Percentiles rank a stretch among this genome's conserved stretches.
phyloP scores from a whole-genome alignment of 176 grass and related monocot genomes.

The Carex parvula region DNA sequence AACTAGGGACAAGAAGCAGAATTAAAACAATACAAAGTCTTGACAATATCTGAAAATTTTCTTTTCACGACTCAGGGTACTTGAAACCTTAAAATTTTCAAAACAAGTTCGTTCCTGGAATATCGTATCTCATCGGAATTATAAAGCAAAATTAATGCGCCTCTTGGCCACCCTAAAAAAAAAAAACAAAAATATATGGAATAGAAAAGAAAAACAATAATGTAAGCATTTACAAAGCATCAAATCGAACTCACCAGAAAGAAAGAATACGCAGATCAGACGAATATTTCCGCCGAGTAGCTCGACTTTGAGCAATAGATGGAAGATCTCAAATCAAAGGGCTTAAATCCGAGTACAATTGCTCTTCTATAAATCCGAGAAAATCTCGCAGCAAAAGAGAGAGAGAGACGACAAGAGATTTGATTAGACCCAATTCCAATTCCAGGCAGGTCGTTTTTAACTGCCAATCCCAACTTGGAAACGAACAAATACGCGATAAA shows the following conservation, averaged over 20 bases:
- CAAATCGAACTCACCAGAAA: constrained; percentile 13
- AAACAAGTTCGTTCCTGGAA: background rate
- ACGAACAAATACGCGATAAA: constrained; percentile 6
- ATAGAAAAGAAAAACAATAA: background rate
- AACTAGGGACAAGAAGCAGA: background rate
- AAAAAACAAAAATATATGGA: background rate
- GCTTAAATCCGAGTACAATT: background rate
- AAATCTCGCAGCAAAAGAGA: background rate
- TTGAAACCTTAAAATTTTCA: background rate
- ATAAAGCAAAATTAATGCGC: background rate
- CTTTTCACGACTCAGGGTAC: background rate
- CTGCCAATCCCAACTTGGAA: constrained; percentile 1
- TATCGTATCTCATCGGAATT: background rate
- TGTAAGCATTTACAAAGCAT: background rate
- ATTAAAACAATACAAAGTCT: background rate
- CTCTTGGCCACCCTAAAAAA: background rate
- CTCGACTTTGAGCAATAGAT: background rate
- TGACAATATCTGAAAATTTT: background rate
- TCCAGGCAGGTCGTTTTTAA: background rate
- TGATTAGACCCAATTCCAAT: background rate
- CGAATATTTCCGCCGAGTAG: background rate
- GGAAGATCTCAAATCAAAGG: background rate
- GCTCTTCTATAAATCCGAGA: background rate
- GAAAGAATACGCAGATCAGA: background rate
- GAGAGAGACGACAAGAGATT: background rate